Evolutionary conservation across 352 stramenopile genomes (phyloP).

Genomic region (Globisporangium megalacanthum): DNA sequence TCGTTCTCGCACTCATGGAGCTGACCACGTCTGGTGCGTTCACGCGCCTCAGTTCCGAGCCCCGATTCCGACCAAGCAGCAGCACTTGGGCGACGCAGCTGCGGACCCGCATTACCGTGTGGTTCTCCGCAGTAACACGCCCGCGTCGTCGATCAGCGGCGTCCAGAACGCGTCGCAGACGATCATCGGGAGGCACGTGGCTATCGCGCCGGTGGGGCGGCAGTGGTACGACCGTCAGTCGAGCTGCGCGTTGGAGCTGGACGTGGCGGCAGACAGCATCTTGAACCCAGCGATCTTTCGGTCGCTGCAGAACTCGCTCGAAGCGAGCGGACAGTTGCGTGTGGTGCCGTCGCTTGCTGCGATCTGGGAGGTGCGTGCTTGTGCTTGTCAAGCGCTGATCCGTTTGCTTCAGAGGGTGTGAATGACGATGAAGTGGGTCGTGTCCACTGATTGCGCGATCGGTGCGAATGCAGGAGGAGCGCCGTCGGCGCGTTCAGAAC

Average conservation of each 20-base stretch:
- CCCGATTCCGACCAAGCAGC: conserved; percentile 49
- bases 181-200: conserved; percentile 22
- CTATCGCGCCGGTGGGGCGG: conserved; percentile 22
- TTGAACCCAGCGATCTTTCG: conserved; percentile 54
- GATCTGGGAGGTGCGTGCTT: conserved; percentile 64
- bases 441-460: background rate
- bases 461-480: conserved; percentile 53
- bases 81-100: conserved; percentile 27
- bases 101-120: conserved; percentile 11
- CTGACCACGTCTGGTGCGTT: background rate
- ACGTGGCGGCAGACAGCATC: conserved; percentile 63
- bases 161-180: conserved; percentile 14
- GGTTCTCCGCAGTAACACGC: conserved; percentile 34
- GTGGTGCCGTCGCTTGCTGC: conserved; percentile 76
- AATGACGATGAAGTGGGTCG: too few species aligned
- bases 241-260: conserved; percentile 61
- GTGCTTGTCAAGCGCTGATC: background rate
- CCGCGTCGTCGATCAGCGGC: conserved; percentile 27
- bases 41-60: conserved; percentile 46
- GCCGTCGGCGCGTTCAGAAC: conserved; percentile 37
- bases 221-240: conserved; percentile 70
- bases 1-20: too few species aligned
- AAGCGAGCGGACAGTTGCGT: conserved; percentile 32
- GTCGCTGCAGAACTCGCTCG: conserved; percentile 34
- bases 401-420: too few species aligned